Evolutionary conservation across 176 grass and related monocot genomes (phyloP).

Genomic region (Otatea glauca): DNA sequence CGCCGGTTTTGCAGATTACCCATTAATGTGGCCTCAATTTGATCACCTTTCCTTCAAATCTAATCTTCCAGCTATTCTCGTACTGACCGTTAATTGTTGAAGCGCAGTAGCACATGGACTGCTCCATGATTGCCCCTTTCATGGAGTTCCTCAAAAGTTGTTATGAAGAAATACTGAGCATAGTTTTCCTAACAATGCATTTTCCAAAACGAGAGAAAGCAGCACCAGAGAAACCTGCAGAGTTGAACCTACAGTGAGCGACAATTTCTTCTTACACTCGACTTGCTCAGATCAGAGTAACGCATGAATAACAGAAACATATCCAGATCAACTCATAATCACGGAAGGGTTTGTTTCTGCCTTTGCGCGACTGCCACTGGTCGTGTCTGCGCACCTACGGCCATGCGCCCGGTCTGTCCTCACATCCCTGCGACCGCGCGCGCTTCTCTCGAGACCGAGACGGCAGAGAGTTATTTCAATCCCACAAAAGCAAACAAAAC

Average conservation of each 20-base stretch:
- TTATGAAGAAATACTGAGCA: not conserved
- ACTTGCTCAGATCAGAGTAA: not conserved
- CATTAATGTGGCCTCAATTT: slow-evolving; percentile 4
- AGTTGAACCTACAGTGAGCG: not conserved
- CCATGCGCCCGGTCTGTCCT: not conserved
- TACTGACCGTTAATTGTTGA: slow-evolving; percentile 14
- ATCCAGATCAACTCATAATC: not conserved
- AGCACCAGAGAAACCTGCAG: not conserved
- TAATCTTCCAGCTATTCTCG: slow-evolving; percentile 25
- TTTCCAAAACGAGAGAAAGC: not conserved
- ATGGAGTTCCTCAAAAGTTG: not conserved
- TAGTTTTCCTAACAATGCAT: not conserved
- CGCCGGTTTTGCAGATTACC: slow-evolving; percentile 43
- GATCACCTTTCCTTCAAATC: slow-evolving; percentile 27
- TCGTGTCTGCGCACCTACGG: not conserved
- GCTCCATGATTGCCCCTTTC: not conserved
- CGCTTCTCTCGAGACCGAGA: not conserved
- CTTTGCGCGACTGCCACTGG: not conserved
- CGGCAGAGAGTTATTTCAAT: no score
- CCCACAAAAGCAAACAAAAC: no score
- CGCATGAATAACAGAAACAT: not conserved
- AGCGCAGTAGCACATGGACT: not conserved
- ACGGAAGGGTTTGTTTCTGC: not conserved
- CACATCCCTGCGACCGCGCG: no score
- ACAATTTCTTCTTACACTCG: not conserved